A percentile compares a stretch with the other conserved stretches of the same genome.
phyloP scores from a whole-genome alignment of 2,329 filamentous ascomycete genomes.

The Arthroderma sp. region DNA sequence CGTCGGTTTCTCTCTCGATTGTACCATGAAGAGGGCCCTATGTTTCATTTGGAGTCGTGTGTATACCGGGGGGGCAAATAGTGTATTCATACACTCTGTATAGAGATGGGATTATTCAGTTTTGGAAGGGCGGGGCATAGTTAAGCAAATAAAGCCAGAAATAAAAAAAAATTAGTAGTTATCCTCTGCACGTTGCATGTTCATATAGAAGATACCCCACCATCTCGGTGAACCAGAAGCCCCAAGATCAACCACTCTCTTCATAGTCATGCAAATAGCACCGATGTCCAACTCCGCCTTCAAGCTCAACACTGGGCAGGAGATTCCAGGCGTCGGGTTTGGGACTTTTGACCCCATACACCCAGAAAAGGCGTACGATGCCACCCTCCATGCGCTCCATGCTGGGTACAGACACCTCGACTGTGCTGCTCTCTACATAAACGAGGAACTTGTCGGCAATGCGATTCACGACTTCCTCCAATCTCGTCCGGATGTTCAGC shows the following conservation, averaged over 20 bases:
- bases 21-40: too few relatives aligned
- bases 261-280: neutral
- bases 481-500: slow-evolving; percentile 36
- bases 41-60: too few relatives aligned
- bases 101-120: too few relatives aligned
- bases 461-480: slow-evolving; percentile 45
- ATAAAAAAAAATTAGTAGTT: too few relatives aligned
- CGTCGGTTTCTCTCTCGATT: too few relatives aligned
- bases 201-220: too few relatives aligned
- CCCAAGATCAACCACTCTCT: neutral
- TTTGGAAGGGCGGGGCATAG: too few relatives aligned
- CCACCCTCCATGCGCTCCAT: slow-evolving; percentile 39
- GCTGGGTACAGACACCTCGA: slow-evolving; percentile 45
- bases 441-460: slow-evolving; percentile 43
- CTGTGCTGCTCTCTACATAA: slow-evolving; percentile 45
- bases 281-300: slow-evolving; percentile 24
- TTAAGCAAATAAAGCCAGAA: too few relatives aligned
- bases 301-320: slow-evolving; percentile 47
- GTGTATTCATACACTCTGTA: too few relatives aligned
- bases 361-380: slow-evolving; percentile 51
- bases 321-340: slow-evolving; percentile 52
- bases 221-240: neutral
- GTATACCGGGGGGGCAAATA: too few relatives aligned
- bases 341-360: slow-evolving; percentile 45
- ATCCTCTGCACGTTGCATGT: too few relatives aligned